Percentiles rank a stretch among this genome's conserved stretches.
Conservation (phyloP, 176 grass and related monocot genomes). For the Rhynchospora tenuis region DNA sequence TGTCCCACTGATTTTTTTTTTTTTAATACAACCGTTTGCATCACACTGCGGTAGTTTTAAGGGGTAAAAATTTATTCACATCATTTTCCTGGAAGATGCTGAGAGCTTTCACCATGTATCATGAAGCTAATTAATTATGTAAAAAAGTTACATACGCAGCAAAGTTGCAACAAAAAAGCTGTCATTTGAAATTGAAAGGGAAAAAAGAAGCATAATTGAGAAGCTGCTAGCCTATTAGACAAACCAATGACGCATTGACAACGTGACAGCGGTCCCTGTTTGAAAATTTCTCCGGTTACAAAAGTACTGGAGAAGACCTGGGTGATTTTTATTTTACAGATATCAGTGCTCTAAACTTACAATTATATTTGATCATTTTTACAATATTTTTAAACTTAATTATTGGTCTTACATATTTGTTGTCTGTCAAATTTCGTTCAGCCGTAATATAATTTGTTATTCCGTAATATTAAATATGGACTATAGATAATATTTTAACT, state of each 20-base stretch:
- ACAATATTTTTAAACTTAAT: too few species aligned
- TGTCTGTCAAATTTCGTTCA: too few species aligned
- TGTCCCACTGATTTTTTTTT: neutral
- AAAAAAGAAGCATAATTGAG: neutral
- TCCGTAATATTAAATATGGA: too few species aligned
- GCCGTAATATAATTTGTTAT: too few species aligned
- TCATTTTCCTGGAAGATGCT: neutral
- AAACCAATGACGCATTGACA: conserved; percentile 21
- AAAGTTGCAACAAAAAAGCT: neutral
- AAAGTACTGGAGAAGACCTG: neutral
- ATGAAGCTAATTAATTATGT: neutral
- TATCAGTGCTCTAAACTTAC: too few species aligned
- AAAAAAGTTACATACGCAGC: neutral
- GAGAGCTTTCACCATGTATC: neutral
- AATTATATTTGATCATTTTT: too few species aligned
- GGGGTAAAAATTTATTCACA: neutral
- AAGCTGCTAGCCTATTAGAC: neutral
- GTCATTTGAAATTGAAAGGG: neutral
- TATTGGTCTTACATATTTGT: too few species aligned
- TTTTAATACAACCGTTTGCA: neutral
- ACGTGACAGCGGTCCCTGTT: neutral
- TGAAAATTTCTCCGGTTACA: neutral
- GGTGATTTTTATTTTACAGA: too few species aligned
- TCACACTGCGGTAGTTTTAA: neutral
- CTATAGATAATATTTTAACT: too few species aligned